Percentiles rank a stretch among this genome's conserved stretches.
Evolutionary conservation across 108 stramenopile species (phyloP).

Genomic region (Epithemia pelagica): DNA sequence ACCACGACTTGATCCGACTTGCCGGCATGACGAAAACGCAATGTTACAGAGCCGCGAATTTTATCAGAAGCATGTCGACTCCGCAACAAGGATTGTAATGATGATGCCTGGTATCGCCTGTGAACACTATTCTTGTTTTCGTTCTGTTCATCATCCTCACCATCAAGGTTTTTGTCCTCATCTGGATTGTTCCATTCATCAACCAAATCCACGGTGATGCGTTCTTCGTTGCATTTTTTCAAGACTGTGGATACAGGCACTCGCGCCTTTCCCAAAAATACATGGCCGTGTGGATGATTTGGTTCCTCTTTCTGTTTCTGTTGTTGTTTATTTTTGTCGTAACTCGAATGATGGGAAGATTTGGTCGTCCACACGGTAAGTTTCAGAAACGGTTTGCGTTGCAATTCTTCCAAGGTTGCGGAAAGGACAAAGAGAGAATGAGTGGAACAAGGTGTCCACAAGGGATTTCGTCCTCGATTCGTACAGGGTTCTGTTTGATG

Average conservation of each 20-base stretch:
- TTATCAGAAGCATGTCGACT: neutral
- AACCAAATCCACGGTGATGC: constrained; percentile 16
- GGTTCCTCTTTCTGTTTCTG: too few relatives aligned
- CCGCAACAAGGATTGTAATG: neutral
- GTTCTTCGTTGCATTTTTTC: constrained; percentile 32
- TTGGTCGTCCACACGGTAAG: neutral
- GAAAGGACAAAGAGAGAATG: constrained; percentile 46
- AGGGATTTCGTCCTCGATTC: constrained; percentile 32
- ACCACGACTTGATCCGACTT: neutral
- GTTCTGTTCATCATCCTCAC: too few relatives aligned
- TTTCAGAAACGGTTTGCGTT: neutral
- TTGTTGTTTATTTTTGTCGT: constrained; percentile 3
- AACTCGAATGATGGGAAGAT: neutral
- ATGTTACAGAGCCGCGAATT: neutral
- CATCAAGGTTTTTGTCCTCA: too few relatives aligned
- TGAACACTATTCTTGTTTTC: too few relatives aligned
- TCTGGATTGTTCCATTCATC: neutral
- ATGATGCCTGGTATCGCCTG: neutral
- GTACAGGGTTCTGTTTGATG: constrained; percentile 27
- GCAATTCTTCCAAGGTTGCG: constrained; percentile 11
- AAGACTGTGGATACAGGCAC: constrained; percentile 13
- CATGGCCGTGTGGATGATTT: neutral
- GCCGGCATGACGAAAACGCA: constrained; percentile 8
- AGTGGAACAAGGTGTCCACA: constrained; percentile 47
- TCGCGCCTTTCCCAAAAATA: constrained; percentile 6